Percentiles rank a stretch among this genome's conserved stretches.
phyloP scores from a whole-genome alignment of 306 rosid species.

The Senna siamea region DNA sequence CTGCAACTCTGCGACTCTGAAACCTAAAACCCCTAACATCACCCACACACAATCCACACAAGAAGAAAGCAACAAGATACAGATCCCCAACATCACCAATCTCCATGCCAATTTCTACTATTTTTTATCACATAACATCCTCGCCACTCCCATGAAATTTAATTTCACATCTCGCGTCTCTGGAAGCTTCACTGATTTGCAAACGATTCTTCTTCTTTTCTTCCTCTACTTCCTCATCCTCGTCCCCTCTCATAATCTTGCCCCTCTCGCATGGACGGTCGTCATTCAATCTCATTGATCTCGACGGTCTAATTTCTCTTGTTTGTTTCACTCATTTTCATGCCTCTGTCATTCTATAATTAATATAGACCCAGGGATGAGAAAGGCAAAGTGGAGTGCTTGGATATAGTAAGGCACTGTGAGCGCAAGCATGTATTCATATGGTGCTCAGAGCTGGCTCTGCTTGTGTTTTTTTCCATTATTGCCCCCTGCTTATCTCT shows the following conservation, averaged over 20 bases:
- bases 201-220: slow-evolving; percentile 45
- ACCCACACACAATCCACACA: slow-evolving; percentile 14
- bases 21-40: background rate
- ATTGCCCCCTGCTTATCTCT: slow-evolving; percentile 8
- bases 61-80: slow-evolving; percentile 16
- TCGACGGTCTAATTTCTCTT: slow-evolving; percentile 64
- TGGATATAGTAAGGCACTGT: background rate
- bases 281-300: slow-evolving; percentile 42
- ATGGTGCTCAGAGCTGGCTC: slow-evolving; percentile 17
- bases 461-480: slow-evolving; percentile 19
- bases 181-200: slow-evolving; percentile 23
- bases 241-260: no score
- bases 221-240: no score
- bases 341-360: slow-evolving; percentile 36
- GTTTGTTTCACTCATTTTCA: slow-evolving; percentile 41
- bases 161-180: background rate
- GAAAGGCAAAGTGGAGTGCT: background rate
- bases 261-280: slow-evolving; percentile 54
- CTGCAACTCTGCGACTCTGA: slow-evolving; percentile 28
- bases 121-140: slow-evolving; percentile 25
- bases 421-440: slow-evolving; percentile 9
- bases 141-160: background rate
- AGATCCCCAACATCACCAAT: slow-evolving; percentile 66
- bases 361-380: background rate
- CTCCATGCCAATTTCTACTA: slow-evolving; percentile 44